Base-by-base conservation (phyloP, 179 eudicot species). In the Gypsophila paniculata region DNA sequence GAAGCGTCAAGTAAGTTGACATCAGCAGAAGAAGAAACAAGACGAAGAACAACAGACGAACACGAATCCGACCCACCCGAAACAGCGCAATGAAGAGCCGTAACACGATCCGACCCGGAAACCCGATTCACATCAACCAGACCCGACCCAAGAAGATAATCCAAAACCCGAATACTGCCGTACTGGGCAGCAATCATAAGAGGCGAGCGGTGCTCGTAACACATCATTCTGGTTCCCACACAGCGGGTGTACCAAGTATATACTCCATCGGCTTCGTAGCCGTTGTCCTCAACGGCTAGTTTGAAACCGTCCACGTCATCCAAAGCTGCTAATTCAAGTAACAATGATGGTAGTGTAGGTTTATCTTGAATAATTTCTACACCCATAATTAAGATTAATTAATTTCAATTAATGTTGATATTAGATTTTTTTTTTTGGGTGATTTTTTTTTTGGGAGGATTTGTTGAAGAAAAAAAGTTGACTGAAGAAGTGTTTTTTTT, bases 321-420 rank as follows among this genome's bases (percentile, higher is more conserved):
- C 0, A 81, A 32, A 17, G 98, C 97, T 2, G 98, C 88, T 0
- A 86, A 73, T 75, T 93, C 98, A n/a, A 93, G 98, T 72, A 91
- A 42, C 34, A 80, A 68, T 7, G 95, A 85, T 13, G 68, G 44
- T 10, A 38, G 10, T 21, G 73, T 51, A 38, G 23, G 44, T 17
- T 58, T 29, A 3, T 36, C 65, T 17, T 36, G 44, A 10, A 62
- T 76, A 8, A 70, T 63, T 49, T 76, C 75, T 66, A 80, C 74
- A 23, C 53, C 69, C 69, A 65, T 65, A 13, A 3, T 10, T 17
- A 63, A 55, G 0, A 21, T 57, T 42, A 42, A 42, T 42, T 42
- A 42, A 42, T 2, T 42, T 46, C 12, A 46, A 60, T 60, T 17
- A 26, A 14, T 60, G 23, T 25, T 18, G 18, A 53, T 21, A 9